phyloP scores from a whole-genome alignment of 1,284 basidiomycete genomes.

The Cystobasidium slooffiae region DNA sequence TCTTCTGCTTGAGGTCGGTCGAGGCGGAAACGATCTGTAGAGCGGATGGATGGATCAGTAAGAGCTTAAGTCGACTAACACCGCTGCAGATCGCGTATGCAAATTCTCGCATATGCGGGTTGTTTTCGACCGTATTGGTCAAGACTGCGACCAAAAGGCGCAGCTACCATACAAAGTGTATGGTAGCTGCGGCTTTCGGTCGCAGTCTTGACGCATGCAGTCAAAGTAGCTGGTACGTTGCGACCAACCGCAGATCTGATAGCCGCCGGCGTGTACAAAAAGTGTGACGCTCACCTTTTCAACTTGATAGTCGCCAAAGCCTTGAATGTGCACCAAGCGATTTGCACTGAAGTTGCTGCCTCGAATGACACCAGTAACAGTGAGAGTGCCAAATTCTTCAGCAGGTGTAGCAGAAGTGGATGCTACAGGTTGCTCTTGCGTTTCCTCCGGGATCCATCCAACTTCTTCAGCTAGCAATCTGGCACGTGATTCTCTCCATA shows the following conservation, averaged over 20 bases:
- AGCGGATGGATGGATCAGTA: background rate
- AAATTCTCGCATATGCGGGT: too few species aligned
- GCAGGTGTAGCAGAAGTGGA: slow-evolving; percentile 43
- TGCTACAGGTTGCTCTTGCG: slow-evolving; percentile 57
- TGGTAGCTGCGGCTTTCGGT: too few species aligned
- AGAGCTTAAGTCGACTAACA: background rate
- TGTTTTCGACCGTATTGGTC: too few species aligned
- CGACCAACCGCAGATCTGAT: too few species aligned
- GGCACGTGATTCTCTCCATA: slow-evolving; percentile 77
- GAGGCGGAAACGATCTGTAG: slow-evolving; percentile 48
- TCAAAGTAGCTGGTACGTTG: too few species aligned
- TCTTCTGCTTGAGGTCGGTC: slow-evolving; percentile 54
- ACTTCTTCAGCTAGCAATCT: slow-evolving; percentile 75
- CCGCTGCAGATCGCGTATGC: too few species aligned
- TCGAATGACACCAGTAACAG: slow-evolving; percentile 81
- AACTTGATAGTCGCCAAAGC: slow-evolving; percentile 86
- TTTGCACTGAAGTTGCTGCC: slow-evolving; percentile 80
- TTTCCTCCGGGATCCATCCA: slow-evolving; percentile 58
- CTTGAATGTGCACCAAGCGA: slow-evolving; percentile 84
- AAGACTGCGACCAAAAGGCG: too few species aligned
- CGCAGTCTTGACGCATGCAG: too few species aligned
- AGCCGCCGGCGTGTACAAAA: too few species aligned
- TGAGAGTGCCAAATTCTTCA: slow-evolving; percentile 61
- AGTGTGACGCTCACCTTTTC: slow-evolving; percentile 64
- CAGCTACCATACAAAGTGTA: background rate